Conservation (phyloP, 768 basidiomycete species). For the Russula abietina region DNA sequence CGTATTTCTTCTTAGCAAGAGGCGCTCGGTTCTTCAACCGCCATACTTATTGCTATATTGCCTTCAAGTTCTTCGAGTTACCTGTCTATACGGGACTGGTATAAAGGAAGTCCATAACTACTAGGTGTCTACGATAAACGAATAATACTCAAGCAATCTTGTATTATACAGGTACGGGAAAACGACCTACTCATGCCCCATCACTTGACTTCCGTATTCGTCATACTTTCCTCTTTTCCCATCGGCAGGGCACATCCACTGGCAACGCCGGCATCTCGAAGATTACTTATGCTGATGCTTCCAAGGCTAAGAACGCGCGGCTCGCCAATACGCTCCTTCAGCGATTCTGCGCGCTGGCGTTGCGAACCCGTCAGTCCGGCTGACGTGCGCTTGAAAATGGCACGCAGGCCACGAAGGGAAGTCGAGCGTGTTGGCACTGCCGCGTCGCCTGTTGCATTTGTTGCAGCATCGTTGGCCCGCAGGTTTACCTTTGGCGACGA, state of each 20-base stretch:
- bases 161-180: background rate
- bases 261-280: conserved; percentile 5
- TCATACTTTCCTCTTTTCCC: background rate
- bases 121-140: too few relatives aligned
- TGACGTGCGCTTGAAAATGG: conserved; percentile 21
- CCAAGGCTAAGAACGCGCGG: conserved; percentile 17
- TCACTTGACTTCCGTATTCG: background rate
- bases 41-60: too few relatives aligned
- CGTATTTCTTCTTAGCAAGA: too few relatives aligned
- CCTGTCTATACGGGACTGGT: too few relatives aligned
- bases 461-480: background rate
- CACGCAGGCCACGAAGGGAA: conserved; percentile 14
- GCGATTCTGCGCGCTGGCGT: conserved; percentile 15
- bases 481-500: background rate
- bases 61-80: too few relatives aligned
- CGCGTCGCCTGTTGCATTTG: too few relatives aligned
- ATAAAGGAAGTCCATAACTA: too few relatives aligned
- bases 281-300: conserved; percentile 10
- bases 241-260: background rate
- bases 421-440: too few relatives aligned
- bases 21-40: too few relatives aligned
- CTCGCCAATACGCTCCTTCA: conserved; percentile 16
- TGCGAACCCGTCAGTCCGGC: conserved; percentile 1
- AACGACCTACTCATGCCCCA: background rate
- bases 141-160: too few relatives aligned